Evolutionary conservation across 2,329 filamentous ascomycete genomes (phyloP).

Genomic region (Ophiostoma himal-ulmi): DNA sequence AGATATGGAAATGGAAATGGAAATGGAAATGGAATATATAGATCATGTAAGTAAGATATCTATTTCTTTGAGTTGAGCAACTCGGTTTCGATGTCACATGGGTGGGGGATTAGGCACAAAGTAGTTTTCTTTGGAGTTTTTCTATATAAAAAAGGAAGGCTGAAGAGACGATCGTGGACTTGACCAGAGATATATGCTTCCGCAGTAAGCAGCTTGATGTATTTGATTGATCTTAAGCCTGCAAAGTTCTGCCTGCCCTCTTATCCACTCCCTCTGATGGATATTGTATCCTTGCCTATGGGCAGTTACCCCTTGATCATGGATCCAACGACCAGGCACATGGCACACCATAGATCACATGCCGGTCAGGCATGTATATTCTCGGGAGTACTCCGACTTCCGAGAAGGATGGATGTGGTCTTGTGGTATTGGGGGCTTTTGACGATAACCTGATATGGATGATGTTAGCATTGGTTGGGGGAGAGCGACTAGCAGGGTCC

Average conservation of each 20-base stretch:
- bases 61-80: background rate
- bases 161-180: background rate
- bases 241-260: no score
- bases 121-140: no score
- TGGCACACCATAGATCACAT: background rate
- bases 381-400: background rate
- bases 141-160: no score
- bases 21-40: background rate
- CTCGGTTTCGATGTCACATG: background rate
- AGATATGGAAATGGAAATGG: background rate
- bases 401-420: background rate
- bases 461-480: background rate
- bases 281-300: background rate
- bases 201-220: no score
- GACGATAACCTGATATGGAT: background rate
- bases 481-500: background rate
- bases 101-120: no score
- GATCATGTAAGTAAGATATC: background rate
- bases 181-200: background rate
- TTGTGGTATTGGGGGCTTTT: background rate
- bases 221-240: no score
- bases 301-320: background rate
- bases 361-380: background rate
- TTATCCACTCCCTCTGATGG: background rate
- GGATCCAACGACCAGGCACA: background rate